Base-by-base conservation (phyloP, 2,329 filamentous ascomycete genomes). In the Cladobotryum protrusum region DNA sequence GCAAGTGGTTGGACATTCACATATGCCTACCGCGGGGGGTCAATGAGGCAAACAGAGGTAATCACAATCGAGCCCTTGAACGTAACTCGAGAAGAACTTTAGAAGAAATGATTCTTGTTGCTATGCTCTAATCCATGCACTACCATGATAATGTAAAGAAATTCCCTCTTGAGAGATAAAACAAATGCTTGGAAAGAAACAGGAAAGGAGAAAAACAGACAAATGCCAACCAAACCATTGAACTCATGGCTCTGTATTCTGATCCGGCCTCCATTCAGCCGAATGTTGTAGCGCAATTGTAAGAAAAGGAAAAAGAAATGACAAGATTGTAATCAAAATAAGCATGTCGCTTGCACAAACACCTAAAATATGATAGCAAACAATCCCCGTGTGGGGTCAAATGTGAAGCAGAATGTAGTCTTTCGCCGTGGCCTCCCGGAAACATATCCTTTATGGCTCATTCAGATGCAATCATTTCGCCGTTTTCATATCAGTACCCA, bases 1-100 rank as follows among this genome's bases (percentile, higher is more conserved):
- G 76, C 64, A 0, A 77, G 74, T 2, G 76, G 76, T 0, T 80
- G 77, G 77, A 72, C 67, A 0, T 80, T 80, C 54, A 76, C 73
- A 3, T 81, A 81, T 54, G 64, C 76, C 0, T 78, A 71, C 53
- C 64, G 76, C 4, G 72, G 72, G 3, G 72, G 70, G 0, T 55
- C 52, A 7, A 79, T 80, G 77, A 62, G 67, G 15, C 64, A 65
- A 35, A 71, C 74, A 0, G 57, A 66, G 40, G 74, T 77, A 1
- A 67, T 79, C 0, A 68, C 61, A 3, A 70, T 80, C 1, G 15
- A 47, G 18, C 49, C 56, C 1, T n/a, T 57, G 17, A 18, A 33
- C 7, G 47, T 37, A 9, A 5, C 12, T 1, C 3, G 6, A 2
- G 45, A 44, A 3, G 34, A 45, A 4, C 14, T 39, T 12, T 44